Evolutionary conservation across 345 rosid species (phyloP), one percentile per base, ranked within the genome.

Genomic region (Lepidium aucheri): DNA sequence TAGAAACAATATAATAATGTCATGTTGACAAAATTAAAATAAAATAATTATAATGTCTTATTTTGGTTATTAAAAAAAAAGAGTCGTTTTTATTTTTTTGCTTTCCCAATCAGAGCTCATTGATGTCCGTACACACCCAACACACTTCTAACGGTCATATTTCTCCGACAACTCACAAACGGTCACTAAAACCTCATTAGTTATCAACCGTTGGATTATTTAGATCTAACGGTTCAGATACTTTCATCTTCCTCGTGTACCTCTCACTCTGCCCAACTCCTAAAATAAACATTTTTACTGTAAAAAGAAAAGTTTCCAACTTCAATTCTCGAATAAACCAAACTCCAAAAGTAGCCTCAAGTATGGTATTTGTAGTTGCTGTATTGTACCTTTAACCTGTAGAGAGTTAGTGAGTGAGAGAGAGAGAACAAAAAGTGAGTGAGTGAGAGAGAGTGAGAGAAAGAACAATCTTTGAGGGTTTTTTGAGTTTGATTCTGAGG

Each of bases 101-200:
- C 50, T 69, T 60, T 38, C 55, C 57, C 68, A 53, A 51, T 54
- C 60, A 54, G 59, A 59, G 44, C 4, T 66, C 54, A 65, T 56
- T 67, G 63, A 53, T 41, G 60, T 58, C 85, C 87, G 85, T 83
- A 84, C 89, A 72, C 49, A 73, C 62, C 77, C 77, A 74, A 79
- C 77, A 76, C 76, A 47, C 72, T 80, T 68, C 86, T 34, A 93
- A 94, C 99, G 99, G 99, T 90, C 86, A 86, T 81, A 86, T 90
- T 90, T 77, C 83, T 72, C 91, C 89, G 96, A 93, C 96, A 84
- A 56, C 3, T 32, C 42, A 11, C 79, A 83, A 94, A 90, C 99
- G 99, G 99, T 86, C 86, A 86, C 88, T 46, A 75, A 57, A 77
- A 67, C 51, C 70, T 12, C 43, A 60, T 11, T 17, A 36, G 7